These are phyloP conservation scores for Lactarius hengduanensis DNA, from an alignment of 768 basidiomycete species.

Conservation along the genomic window DNA sequence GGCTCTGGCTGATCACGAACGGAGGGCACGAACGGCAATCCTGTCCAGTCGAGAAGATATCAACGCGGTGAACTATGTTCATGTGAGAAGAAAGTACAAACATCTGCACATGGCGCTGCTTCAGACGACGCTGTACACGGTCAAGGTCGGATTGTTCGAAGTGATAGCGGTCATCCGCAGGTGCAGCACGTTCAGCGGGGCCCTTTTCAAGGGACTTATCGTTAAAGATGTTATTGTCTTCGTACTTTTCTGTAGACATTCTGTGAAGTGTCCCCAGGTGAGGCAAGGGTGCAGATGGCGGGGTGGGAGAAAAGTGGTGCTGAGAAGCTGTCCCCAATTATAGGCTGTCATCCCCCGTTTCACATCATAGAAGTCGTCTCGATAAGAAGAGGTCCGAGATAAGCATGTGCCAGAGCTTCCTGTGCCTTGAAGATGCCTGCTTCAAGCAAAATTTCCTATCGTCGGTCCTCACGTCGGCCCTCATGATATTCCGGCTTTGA, in stretches of 20 bases:
- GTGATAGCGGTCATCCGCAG: slow-evolving; percentile 36
- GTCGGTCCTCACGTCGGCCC: not conserved
- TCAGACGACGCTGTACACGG: slow-evolving; percentile 66
- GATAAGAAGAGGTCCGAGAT: slow-evolving; percentile 1
- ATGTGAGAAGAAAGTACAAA: slow-evolving; percentile 35
- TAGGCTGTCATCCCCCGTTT: not conserved
- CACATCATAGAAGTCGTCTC: not conserved
- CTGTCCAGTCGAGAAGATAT: slow-evolving; percentile 32
- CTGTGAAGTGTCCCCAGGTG: not conserved
- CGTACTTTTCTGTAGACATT: slow-evolving; percentile 13
- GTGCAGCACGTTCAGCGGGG: slow-evolving; percentile 30
- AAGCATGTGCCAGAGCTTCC: not conserved
- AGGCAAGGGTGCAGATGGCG: not conserved
- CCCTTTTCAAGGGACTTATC: slow-evolving; percentile 33
- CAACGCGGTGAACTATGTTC: not conserved
- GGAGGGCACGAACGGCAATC: slow-evolving; percentile 55
- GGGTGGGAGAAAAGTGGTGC: not conserved
- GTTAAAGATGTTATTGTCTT: not conserved
- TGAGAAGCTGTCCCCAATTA: not conserved
- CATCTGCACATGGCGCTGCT: slow-evolving; percentile 82
- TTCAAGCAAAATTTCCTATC: not conserved
- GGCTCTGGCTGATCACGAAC: not conserved
- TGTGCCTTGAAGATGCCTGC: not conserved
- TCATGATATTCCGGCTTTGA: too few relatives aligned
- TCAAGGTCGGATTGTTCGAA: slow-evolving; percentile 66